A percentile compares a stretch with the other conserved stretches of the same genome.
These are phyloP conservation scores for Zopfochytrium polystomum DNA, from an alignment of 371 early-diverging fungal species.

Conservation along the genomic window DNA sequence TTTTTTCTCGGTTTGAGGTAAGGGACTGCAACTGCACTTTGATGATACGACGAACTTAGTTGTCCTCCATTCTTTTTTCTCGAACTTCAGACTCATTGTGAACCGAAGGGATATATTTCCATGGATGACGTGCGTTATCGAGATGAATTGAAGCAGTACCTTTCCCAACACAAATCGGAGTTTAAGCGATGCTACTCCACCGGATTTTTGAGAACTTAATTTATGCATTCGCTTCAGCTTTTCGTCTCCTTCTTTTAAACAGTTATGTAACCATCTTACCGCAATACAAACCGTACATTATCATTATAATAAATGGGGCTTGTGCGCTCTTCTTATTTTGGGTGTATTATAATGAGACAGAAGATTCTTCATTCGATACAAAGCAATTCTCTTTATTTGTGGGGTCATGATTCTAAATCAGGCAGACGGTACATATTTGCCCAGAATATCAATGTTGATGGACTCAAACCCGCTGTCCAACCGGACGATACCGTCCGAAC, in stretches of 20 bases:
- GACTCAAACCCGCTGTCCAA: constrained; percentile 47
- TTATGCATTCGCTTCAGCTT: too few relatives aligned
- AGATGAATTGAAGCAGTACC: constrained; percentile 21
- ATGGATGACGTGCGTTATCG: constrained; percentile 49
- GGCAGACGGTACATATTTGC: constrained; percentile 18
- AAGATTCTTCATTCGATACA: too few relatives aligned
- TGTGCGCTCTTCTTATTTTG: too few relatives aligned
- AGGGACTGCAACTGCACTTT: not conserved
- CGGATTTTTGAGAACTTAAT: constrained; percentile 24
- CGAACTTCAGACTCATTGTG: constrained; percentile 46
- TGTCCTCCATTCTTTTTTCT: too few relatives aligned
- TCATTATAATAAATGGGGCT: too few relatives aligned
- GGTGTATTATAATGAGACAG: too few relatives aligned
- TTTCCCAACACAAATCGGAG: constrained; percentile 20
- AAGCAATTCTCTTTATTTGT: too few relatives aligned
- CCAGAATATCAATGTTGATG: constrained; percentile 15
- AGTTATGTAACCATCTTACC: too few relatives aligned
- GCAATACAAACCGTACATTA: too few relatives aligned
- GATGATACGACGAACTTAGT: not conserved
- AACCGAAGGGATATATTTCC: constrained; percentile 65
- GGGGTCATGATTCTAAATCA: too few relatives aligned
- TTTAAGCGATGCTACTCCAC: constrained; percentile 28
- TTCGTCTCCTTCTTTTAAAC: too few relatives aligned
- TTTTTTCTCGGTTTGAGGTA: constrained; percentile 57
- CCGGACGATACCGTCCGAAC: constrained; percentile 78